Evolutionary conservation across 2,329 filamentous ascomycete genomes (phyloP).

Genomic region (Exutisphaerella laricina): DNA sequence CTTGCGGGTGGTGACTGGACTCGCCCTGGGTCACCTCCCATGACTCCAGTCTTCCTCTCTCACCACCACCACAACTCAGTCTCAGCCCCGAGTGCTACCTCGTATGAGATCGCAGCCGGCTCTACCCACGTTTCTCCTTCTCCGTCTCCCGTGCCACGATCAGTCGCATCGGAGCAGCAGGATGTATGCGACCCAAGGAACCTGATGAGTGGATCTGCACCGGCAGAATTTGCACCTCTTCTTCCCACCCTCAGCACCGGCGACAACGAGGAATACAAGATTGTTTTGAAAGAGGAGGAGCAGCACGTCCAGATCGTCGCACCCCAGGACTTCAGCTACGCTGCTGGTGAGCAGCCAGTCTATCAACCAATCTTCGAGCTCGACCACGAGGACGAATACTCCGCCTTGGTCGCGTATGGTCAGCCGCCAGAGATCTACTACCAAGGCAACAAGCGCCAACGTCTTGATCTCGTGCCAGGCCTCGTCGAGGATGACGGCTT

Average conservation of each 20-base stretch:
- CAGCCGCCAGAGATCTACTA: constrained; percentile 58
- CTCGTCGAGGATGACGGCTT: constrained; percentile 65
- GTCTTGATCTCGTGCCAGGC: constrained; percentile 62
- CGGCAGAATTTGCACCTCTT: constrained; percentile 56
- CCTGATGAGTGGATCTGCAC: constrained; percentile 62
- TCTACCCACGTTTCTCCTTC: constrained; percentile 67
- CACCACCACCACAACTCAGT: constrained; percentile 63
- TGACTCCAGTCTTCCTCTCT: constrained; percentile 71
- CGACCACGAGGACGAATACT: constrained; percentile 82
- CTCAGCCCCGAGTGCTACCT: constrained; percentile 46
- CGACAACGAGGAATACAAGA: constrained; percentile 46
- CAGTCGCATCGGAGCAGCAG: constrained; percentile 56
- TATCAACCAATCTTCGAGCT: constrained; percentile 87
- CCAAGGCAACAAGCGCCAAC: constrained; percentile 63
- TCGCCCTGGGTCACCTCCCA: constrained; percentile 70
- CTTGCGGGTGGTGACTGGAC: constrained; percentile 71
- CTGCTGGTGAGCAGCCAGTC: constrained; percentile 40
- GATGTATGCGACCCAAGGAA: constrained; percentile 87
- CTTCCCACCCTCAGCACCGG: constrained; percentile 57
- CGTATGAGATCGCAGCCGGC: constrained; percentile 63
- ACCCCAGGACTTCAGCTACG: constrained; percentile 43
- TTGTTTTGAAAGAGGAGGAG: constrained; percentile 43
- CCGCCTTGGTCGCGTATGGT: constrained; percentile 64
- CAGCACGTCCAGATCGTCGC: constrained; percentile 36
- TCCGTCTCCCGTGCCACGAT: constrained; percentile 69